Percentiles rank a stretch among this genome's conserved stretches.
phyloP scores from a whole-genome alignment of 2,329 filamentous ascomycete genomes.

The Ascomycota sp. region DNA sequence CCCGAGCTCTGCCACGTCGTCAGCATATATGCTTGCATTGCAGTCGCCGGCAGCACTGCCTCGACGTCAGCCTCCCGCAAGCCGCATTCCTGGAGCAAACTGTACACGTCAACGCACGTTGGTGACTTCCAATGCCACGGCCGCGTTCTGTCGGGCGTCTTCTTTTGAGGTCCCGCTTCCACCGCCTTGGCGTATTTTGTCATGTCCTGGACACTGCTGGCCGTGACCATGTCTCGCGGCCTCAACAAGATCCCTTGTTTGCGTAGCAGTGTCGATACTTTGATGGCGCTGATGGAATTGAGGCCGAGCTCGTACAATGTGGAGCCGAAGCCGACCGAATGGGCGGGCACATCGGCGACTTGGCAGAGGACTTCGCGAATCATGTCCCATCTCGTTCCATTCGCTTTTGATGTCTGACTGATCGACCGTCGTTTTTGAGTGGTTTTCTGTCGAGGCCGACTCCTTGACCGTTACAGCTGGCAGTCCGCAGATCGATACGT shows the following conservation, averaged over 20 bases:
- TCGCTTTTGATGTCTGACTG: not conserved
- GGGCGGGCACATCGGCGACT: slow-evolving; percentile 38
- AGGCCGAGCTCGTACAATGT: slow-evolving; percentile 71
- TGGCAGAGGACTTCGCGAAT: slow-evolving; percentile 29
- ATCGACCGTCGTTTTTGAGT: not conserved
- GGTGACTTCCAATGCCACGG: slow-evolving; percentile 11
- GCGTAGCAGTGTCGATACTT: slow-evolving; percentile 51
- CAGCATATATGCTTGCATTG: slow-evolving; percentile 68
- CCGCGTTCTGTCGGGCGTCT: no score
- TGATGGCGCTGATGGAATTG: slow-evolving; percentile 84
- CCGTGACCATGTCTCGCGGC: slow-evolving; percentile 51
- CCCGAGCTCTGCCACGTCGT: slow-evolving; percentile 49
- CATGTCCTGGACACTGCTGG: slow-evolving; percentile 46
- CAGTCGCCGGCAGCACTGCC: slow-evolving; percentile 42
- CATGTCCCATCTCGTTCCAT: slow-evolving; percentile 16
- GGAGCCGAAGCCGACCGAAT: slow-evolving; percentile 36
- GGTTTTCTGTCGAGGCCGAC: not conserved
- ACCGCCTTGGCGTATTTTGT: slow-evolving; percentile 11
- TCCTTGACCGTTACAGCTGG: slow-evolving; percentile 7
- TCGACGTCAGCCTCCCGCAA: slow-evolving; percentile 28
- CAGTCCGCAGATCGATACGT: slow-evolving; percentile 47
- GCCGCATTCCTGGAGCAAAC: slow-evolving; percentile 17
- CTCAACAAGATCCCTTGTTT: slow-evolving; percentile 39
- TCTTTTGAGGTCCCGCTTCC: no score
- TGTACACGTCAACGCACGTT: slow-evolving; percentile 14